phyloP scores from a whole-genome alignment of 495 filamentous ascomycete genomes.

The Usnea hakonensis region DNA sequence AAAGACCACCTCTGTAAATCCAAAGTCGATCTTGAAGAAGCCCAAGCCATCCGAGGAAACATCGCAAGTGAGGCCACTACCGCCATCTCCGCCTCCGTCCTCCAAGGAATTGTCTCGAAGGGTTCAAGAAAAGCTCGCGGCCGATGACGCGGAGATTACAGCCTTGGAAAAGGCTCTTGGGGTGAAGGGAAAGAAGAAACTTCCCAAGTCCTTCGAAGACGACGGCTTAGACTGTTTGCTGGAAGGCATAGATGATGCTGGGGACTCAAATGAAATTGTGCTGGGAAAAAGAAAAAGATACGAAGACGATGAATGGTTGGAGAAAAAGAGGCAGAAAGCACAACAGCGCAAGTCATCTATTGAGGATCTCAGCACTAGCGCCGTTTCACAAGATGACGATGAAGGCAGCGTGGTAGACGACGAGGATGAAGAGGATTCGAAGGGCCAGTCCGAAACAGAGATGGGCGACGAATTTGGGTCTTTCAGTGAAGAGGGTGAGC shows the following conservation, averaged over 20 bases:
- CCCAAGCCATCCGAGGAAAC: constrained; percentile 11
- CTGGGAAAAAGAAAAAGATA: constrained; percentile 43
- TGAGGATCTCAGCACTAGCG: constrained; percentile 29
- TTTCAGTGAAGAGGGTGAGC: constrained; percentile 25
- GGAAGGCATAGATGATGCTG: constrained; percentile 54
- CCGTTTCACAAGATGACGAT: constrained; percentile 14
- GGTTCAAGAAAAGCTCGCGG: constrained; percentile 54
- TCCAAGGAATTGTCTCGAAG: constrained; percentile 44
- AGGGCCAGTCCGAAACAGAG: constrained; percentile 31
- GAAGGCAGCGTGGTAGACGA: constrained; percentile 17
- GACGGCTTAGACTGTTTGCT: constrained; percentile 78
- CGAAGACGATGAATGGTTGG: constrained; percentile 49
- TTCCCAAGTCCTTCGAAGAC: constrained; percentile 69
- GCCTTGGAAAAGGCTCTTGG: constrained; percentile 84
- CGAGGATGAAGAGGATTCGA: constrained; percentile 18
- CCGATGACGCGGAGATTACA: constrained; percentile 82
- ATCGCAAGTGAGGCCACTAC: constrained; percentile 16
- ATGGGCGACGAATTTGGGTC: constrained; percentile 34
- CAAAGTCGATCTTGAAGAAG: constrained; percentile 24
- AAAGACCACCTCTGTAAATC: constrained; percentile 23
- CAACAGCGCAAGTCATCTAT: constrained; percentile 35
- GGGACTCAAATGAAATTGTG: constrained; percentile 33
- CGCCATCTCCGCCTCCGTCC: constrained; percentile 20
- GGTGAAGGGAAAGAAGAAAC: constrained; percentile 66
- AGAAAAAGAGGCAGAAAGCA: constrained; percentile 60